Percentiles rank a stretch among this genome's conserved stretches.
phyloP scores from a whole-genome alignment of 768 basidiomycete genomes.

The Cyclocybe aegerita region DNA sequence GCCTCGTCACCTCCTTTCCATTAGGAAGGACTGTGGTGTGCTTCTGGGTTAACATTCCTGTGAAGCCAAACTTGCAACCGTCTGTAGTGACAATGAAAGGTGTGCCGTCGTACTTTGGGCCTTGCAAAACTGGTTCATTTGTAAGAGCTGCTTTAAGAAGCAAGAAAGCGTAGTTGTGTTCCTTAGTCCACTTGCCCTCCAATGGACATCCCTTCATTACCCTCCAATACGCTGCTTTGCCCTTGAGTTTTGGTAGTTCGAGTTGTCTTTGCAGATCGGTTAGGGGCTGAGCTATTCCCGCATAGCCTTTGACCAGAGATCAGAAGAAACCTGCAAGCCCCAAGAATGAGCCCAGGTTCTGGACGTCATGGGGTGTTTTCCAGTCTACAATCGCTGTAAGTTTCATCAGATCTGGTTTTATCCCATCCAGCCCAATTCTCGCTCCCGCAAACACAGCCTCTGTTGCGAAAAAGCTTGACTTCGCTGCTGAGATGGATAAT shows the following conservation, averaged over 20 bases:
- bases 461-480: conserved; percentile 34
- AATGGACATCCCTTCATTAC: conserved; percentile 18
- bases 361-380: conserved; percentile 23
- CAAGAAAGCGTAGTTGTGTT: conserved; percentile 22
- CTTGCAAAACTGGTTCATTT: conserved; percentile 28
- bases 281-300: conserved; percentile 27
- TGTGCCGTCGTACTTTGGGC: conserved; percentile 29
- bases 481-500: conserved; percentile 36
- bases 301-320: conserved; percentile 31
- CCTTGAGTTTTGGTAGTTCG: conserved; percentile 15
- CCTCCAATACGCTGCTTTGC: conserved; percentile 23
- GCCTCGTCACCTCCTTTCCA: conserved; percentile 17
- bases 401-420: conserved; percentile 34
- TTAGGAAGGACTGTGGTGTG: conserved; percentile 15
- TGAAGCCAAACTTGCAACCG: conserved; percentile 33
- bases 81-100: conserved; percentile 37
- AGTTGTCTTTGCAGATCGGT: conserved; percentile 23
- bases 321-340: conserved; percentile 35
- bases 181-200: conserved; percentile 8
- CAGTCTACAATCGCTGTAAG: conserved; percentile 36
- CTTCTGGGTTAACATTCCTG: conserved; percentile 26
- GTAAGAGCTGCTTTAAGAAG: conserved; percentile 29
- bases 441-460: conserved; percentile 36
- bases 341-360: conserved; percentile 30
- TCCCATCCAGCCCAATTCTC: conserved; percentile 27